Evolutionary conservation across 768 basidiomycete genomes (phyloP).

Genomic region (Sarcomyxa edulis): DNA sequence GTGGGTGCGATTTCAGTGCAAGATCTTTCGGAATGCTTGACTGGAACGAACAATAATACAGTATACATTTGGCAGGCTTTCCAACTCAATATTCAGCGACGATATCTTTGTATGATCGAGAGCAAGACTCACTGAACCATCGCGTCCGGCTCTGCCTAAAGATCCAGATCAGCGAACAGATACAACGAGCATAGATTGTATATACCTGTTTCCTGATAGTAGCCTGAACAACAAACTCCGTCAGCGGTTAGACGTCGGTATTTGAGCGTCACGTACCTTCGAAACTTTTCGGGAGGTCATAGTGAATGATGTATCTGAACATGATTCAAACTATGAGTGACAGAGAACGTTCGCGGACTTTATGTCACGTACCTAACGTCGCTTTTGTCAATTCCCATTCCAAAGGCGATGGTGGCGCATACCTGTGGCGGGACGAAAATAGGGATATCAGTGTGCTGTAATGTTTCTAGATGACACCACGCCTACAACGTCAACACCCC

Average conservation of each 20-base stretch:
- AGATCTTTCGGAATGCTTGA: neutral
- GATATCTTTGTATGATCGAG: neutral
- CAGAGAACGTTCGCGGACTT: neutral
- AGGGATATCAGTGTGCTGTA: too few relatives aligned
- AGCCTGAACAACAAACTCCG: slow-evolving; percentile 39
- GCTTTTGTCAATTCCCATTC: slow-evolving; percentile 82
- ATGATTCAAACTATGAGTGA: neutral
- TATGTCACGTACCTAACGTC: slow-evolving; percentile 54
- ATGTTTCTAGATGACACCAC: too few relatives aligned
- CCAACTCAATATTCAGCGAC: neutral
- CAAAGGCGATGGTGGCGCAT: slow-evolving; percentile 80
- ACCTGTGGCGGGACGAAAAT: slow-evolving; percentile 42
- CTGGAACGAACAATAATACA: slow-evolving; percentile 68
- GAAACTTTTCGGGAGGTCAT: slow-evolving; percentile 76
- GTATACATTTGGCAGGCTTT: slow-evolving; percentile 73
- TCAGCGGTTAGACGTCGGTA: slow-evolving; percentile 1
- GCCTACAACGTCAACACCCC: slow-evolving; percentile 60
- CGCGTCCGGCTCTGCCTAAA: slow-evolving; percentile 73
- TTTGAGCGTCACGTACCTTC: slow-evolving; percentile 46
- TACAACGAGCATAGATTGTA: neutral
- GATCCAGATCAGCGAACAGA: slow-evolving; percentile 6
- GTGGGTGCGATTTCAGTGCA: neutral
- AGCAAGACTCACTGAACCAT: slow-evolving; percentile 52
- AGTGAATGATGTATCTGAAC: slow-evolving; percentile 70
- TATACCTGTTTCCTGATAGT: slow-evolving; percentile 82